Evolutionary conservation across 1,284 basidiomycete genomes (phyloP).

Genomic region (Polyporus tsugae): DNA sequence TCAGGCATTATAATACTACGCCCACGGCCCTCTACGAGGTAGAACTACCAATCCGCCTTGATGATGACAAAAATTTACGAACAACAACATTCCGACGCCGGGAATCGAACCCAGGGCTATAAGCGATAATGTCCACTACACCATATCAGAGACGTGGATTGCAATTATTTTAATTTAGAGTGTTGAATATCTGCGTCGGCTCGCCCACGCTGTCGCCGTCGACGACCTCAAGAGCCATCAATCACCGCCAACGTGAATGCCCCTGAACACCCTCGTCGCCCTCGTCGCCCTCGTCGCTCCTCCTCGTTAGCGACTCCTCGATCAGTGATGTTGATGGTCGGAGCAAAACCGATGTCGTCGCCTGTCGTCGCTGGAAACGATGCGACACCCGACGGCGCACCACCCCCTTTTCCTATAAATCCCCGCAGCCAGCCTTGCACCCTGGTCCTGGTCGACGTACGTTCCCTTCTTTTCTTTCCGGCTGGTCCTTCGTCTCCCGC

Average conservation of each 20-base stretch:
- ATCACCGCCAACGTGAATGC: background rate
- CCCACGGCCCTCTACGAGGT: too few species aligned
- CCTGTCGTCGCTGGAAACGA: slow-evolving; percentile 23
- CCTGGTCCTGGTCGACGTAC: slow-evolving; percentile 28
- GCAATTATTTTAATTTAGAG: too few species aligned
- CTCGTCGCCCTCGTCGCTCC: background rate
- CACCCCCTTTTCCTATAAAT: slow-evolving; percentile 17
- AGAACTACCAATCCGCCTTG: too few species aligned
- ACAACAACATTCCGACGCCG: slow-evolving; percentile 25
- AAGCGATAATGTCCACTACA: slow-evolving; percentile 31
- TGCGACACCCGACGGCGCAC: background rate
- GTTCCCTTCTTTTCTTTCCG: slow-evolving; percentile 13
- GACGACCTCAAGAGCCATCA: background rate
- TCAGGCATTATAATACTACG: too few species aligned
- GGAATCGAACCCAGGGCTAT: slow-evolving; percentile 26
- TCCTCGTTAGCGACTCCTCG: too few species aligned
- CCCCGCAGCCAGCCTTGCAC: background rate
- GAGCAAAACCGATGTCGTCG: slow-evolving; percentile 23
- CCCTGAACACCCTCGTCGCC: background rate
- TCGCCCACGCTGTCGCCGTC: background rate
- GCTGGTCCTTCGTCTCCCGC: slow-evolving; percentile 22
- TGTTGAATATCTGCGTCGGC: background rate
- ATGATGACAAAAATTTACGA: too few species aligned
- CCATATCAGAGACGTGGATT: slow-evolving; percentile 19
- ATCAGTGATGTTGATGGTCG: slow-evolving; percentile 32